These are phyloP conservation scores for Lachnellula arida DNA, from an alignment of 2,329 filamentous ascomycete genomes.

Conservation along the genomic window DNA sequence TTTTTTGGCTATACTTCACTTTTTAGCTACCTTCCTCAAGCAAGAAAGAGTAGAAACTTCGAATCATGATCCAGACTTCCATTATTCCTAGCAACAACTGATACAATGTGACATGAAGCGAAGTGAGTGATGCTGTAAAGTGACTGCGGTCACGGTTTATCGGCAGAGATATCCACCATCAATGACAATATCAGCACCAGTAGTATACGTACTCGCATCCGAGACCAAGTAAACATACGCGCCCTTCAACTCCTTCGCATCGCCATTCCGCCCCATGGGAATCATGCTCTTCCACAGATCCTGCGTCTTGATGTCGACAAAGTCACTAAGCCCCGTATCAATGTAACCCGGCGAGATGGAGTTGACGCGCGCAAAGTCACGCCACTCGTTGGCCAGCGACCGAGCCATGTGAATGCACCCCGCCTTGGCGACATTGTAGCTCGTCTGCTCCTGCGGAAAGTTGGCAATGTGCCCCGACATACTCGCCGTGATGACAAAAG, in stretches of 20 bases:
- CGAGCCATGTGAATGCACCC: constrained; percentile 38
- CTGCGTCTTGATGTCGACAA: constrained; percentile 52
- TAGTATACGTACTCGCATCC: constrained; percentile 41
- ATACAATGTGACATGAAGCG: no score
- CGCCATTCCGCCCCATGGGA: constrained; percentile 50
- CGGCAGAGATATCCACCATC: constrained; percentile 35
- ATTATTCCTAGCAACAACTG: no score
- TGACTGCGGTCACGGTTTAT: no score
- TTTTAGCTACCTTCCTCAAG: no score
- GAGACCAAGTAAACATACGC: constrained; percentile 43
- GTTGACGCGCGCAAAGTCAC: constrained; percentile 63
- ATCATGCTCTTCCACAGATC: constrained; percentile 54
- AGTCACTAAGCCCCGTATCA: constrained; percentile 55
- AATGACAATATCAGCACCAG: constrained; percentile 42
- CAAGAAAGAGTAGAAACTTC: no score
- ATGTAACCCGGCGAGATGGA: constrained; percentile 64
- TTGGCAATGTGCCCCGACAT: constrained; percentile 50
- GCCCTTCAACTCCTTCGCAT: constrained; percentile 57
- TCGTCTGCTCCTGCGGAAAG: constrained; percentile 56
- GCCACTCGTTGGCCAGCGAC: constrained; percentile 46
- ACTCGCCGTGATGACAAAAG: constrained; percentile 60
- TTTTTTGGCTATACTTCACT: no score
- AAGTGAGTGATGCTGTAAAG: no score
- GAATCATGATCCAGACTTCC: no score
- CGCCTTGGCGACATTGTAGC: constrained; percentile 59